Evolutionary conservation across 192 early-diverging fungal species (phyloP), one percentile per base, ranked within the genome.

Genomic region (Podila epigama): DNA sequence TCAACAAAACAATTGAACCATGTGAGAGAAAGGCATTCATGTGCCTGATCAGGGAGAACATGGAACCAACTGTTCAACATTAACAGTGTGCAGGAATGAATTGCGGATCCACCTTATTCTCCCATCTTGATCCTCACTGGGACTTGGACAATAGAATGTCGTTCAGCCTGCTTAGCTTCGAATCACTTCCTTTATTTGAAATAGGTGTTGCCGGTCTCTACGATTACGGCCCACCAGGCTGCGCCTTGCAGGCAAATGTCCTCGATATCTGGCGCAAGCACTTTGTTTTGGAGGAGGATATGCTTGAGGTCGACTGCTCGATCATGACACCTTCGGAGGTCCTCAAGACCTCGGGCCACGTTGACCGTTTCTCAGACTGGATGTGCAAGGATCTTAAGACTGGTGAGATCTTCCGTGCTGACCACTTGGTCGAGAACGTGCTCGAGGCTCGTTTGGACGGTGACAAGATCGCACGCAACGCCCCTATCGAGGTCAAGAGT

Each of bases 201-300:
- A 32, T 65, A 94, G 91, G 94, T 81, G 92, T 97, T 36, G 93
- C 95, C 60, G 98, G 98, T 77, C 90, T 99, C 39, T 99, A 95
- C 72, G 98, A 99, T 82, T 97, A 94, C 79, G 98, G 98, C 20
- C 98, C 98, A 18, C 90, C 96, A 27, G 96, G 95, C 31, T 93
- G 90, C 62, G 96, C 95, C 18, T 86, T 99, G 41, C 93, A 94
- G 84, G 91, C 89, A 77, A 98, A 97, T 79, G 87, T 98, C 75
- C 84, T 96, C 79, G 84, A 83, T 53, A 66, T 94, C 36, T 98
- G 96, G 96, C 88, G 95, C 63, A 91, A 93, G 82, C 96, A 97
- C 86, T 99, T 99, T 84, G 91, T 99, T 6, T 86, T 99, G 18
- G 98, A 99, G 80, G 98, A 99, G 83, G 96, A 99, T 60, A 99